These are phyloP conservation scores for Agrostemma githago DNA, from an alignment of 148 eudicot species.

Conservation along the genomic window DNA sequence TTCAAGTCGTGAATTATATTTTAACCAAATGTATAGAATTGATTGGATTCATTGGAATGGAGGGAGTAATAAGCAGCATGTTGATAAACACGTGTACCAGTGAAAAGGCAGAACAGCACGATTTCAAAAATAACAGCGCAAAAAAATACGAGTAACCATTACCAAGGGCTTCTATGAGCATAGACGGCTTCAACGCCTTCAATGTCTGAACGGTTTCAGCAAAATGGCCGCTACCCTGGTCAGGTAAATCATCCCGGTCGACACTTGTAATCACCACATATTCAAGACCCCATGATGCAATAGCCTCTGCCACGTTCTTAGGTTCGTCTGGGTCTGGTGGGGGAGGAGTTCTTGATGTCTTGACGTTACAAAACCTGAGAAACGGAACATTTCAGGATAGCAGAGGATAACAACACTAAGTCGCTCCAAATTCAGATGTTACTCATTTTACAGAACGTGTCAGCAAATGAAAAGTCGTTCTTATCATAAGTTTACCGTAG, in stretches of 20 bases:
- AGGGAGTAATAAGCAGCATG: background rate
- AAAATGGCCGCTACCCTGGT: conserved; percentile 98
- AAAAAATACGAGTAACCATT: conserved; percentile 12
- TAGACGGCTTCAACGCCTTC: conserved; percentile 71
- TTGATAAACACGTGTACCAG: background rate
- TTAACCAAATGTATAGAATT: too few relatives aligned
- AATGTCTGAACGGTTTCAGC: conserved; percentile 89
- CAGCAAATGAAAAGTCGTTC: background rate
- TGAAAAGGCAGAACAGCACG: background rate
- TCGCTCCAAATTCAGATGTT: background rate
- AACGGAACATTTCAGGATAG: background rate
- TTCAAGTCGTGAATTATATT: background rate
- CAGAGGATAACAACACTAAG: background rate
- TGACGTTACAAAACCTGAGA: conserved; percentile 92
- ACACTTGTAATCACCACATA: conserved; percentile 97
- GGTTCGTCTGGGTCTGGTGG: conserved; percentile 98
- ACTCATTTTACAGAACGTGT: background rate
- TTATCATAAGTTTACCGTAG: background rate
- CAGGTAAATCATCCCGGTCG: conserved; percentile 91
- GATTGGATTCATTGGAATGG: too few relatives aligned
- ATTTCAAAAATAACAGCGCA: background rate
- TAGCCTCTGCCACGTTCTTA: conserved; percentile 86
- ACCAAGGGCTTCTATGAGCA: conserved; percentile 96
- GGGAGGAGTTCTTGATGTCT: conserved; percentile 95
- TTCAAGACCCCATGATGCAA: conserved; percentile 98